Conservation (phyloP, 2,329 filamentous ascomycete species). For the Neonectria magnoliae region DNA sequence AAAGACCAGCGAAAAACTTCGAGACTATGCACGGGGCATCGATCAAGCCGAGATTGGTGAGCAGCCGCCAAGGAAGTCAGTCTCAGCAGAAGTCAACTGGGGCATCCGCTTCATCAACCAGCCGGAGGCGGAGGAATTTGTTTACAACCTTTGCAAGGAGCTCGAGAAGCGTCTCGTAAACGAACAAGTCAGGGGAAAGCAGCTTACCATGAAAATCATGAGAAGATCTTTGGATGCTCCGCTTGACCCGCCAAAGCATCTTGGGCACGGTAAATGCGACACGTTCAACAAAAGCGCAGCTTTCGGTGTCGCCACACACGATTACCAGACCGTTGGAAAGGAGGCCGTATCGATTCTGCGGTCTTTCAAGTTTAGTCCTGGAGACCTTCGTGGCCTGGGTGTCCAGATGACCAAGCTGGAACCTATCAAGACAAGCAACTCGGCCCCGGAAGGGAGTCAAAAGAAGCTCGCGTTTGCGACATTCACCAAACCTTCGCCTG, state of each 20-base stretch:
- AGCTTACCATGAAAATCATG: constrained; percentile 96
- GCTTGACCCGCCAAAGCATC: constrained; percentile 88
- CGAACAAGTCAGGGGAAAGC: constrained; percentile 86
- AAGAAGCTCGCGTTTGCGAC: constrained; percentile 78
- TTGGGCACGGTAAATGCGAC: constrained; percentile 96
- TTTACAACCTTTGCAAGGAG: constrained; percentile 85
- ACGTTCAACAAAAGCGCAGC: constrained; percentile 87
- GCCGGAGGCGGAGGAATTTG: constrained; percentile 92
- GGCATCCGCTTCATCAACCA: constrained; percentile 94
- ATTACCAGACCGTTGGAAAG: constrained; percentile 74
- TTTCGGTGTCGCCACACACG: constrained; percentile 87
- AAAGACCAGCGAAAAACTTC: constrained; percentile 91
- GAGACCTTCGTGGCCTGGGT: constrained; percentile 91
- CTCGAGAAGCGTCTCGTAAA: constrained; percentile 82
- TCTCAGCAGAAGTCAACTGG: constrained; percentile 98
- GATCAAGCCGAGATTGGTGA: constrained; percentile 88
- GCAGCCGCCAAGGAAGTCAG: constrained; percentile 87
- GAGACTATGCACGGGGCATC: constrained; percentile 89
- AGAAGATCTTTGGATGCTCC: constrained; percentile 85
- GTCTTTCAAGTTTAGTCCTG: constrained; percentile 84
- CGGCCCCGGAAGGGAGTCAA: constrained; percentile 79
- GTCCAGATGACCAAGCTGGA: constrained; percentile 95
- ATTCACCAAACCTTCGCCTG: constrained; percentile 52
- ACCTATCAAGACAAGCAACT: constrained; percentile 69
- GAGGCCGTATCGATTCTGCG: constrained; percentile 88